Percentiles rank a stretch among this genome's conserved stretches.
Evolutionary conservation across 164 flowering plant genomes (phyloP).

Genomic region (Nymphaea thermarum): DNA sequence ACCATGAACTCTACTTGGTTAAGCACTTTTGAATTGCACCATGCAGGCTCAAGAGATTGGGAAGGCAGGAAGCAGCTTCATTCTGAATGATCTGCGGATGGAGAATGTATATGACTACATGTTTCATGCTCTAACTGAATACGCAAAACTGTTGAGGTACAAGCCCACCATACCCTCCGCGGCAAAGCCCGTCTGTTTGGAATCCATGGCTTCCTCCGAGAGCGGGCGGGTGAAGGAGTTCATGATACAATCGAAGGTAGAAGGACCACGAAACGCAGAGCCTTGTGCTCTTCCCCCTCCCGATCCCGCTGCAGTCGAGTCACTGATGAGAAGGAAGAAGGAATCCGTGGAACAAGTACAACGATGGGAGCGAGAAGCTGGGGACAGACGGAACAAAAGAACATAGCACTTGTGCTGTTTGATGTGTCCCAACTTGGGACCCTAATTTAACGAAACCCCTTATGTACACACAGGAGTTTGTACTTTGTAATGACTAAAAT

Average conservation of each 20-base stretch:
- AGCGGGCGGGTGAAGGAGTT: slow-evolving; percentile 20
- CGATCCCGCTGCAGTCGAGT: slow-evolving; percentile 14
- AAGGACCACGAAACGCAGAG: slow-evolving; percentile 19
- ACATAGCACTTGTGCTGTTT: no score
- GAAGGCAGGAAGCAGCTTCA: slow-evolving; percentile 30
- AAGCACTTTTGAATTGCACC: no score
- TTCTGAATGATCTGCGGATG: slow-evolving; percentile 40
- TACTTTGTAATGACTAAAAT: no score
- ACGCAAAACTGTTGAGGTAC: slow-evolving; percentile 42
- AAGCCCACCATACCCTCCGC: slow-evolving; percentile 28
- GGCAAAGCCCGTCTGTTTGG: slow-evolving; percentile 30
- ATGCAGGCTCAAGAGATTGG: slow-evolving; percentile 44
- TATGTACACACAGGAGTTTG: no score
- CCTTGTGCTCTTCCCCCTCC: slow-evolving; percentile 41
- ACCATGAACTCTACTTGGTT: no score
- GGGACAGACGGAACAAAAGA: neutral
- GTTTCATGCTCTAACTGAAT: slow-evolving; percentile 44
- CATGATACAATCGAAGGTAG: slow-evolving; percentile 40
- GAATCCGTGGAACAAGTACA: slow-evolving; percentile 31
- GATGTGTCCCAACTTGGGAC: no score
- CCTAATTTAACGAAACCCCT: no score
- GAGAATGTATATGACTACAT: slow-evolving; percentile 54
- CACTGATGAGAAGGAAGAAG: slow-evolving; percentile 12
- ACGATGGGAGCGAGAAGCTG: slow-evolving; percentile 20
- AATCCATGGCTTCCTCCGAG: slow-evolving; percentile 35